Percentiles rank a stretch among this genome's conserved stretches.
Conservation (phyloP, 2,329 filamentous ascomycete genomes). For the Penicillium sp. region DNA sequence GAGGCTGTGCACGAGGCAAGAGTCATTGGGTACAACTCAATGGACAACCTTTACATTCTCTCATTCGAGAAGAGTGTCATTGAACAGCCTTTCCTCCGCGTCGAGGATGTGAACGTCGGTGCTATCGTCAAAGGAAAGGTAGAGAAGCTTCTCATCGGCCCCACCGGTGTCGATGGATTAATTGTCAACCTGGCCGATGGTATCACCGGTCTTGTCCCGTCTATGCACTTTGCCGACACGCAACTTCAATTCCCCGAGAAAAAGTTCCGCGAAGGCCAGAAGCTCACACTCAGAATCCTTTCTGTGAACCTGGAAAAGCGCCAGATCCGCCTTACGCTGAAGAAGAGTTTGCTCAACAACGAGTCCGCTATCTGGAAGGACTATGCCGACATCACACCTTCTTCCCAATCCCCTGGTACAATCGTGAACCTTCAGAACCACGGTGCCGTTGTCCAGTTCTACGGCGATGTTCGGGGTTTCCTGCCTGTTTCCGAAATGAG, state of each 20-base stretch:
- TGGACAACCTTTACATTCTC: constrained; percentile 83
- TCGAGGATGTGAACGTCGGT: constrained; percentile 85
- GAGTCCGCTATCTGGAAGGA: constrained; percentile 76
- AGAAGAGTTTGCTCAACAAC: constrained; percentile 91
- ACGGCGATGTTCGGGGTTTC: constrained; percentile 79
- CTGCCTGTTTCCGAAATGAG: constrained; percentile 97
- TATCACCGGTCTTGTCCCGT: constrained; percentile 84
- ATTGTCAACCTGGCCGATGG: constrained; percentile 83
- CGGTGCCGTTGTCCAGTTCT: constrained; percentile 92
- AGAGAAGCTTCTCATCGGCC: constrained; percentile 78
- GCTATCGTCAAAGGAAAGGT: constrained; percentile 78
- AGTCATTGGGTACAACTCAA: constrained; percentile 79
- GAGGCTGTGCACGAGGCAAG: constrained; percentile 79
- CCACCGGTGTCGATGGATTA: constrained; percentile 75
- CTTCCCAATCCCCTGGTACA: constrained; percentile 80
- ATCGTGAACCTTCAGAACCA: constrained; percentile 76
- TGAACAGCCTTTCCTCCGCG: constrained; percentile 84
- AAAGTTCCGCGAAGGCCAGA: constrained; percentile 86
- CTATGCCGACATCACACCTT: constrained; percentile 72
- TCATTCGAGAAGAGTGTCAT: constrained; percentile 82
- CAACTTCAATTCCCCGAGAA: constrained; percentile 89
- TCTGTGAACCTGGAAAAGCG: constrained; percentile 74
- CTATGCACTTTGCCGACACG: constrained; percentile 85
- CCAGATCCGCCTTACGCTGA: constrained; percentile 83
- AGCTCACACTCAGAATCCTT: constrained; percentile 81